These are phyloP conservation scores for Quercus parvula DNA, from an alignment of 306 rosid genomes.

Conservation along the genomic window DNA sequence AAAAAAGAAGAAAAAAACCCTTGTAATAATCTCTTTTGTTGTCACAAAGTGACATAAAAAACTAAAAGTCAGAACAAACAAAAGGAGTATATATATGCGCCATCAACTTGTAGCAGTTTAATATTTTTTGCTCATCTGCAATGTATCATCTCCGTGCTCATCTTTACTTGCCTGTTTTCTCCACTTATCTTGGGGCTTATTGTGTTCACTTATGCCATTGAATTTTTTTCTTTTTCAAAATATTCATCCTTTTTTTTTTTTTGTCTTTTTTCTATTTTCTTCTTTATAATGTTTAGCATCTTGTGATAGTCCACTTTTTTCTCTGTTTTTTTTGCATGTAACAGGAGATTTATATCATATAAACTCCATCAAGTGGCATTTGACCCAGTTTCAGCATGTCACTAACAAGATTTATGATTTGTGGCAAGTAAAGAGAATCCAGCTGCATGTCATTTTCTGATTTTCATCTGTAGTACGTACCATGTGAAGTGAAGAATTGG, in stretches of 20 bases:
- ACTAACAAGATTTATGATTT: conserved; percentile 29
- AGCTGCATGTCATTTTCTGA: conserved; percentile 3
- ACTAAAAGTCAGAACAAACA: neutral
- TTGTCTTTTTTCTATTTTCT: neutral
- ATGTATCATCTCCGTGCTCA: conserved; percentile 1
- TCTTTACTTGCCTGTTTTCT: conserved; percentile 11
- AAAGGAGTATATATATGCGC: neutral
- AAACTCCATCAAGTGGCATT: conserved; percentile 15
- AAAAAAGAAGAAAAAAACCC: too few relatives aligned
- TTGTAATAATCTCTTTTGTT: neutral
- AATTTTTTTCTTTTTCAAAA: conserved; percentile 1
- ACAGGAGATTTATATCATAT: conserved; percentile 19
- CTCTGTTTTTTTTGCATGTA: conserved; percentile 24
- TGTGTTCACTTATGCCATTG: conserved; percentile 13
- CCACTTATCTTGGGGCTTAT: conserved; percentile 5
- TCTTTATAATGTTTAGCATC: conserved; percentile 14
- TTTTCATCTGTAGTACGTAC: conserved; percentile 50
- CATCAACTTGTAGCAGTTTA: neutral
- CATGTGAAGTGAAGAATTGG: conserved; percentile 67
- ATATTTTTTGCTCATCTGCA: neutral
- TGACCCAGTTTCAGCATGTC: conserved; percentile 12
- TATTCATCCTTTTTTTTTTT: neutral
- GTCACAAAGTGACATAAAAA: neutral
- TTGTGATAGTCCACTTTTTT: conserved; percentile 5
- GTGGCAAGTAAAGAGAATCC: conserved; percentile 21